Evolutionary conservation across 495 filamentous ascomycete species (phyloP).

Genomic region (Cercophora sp.): DNA sequence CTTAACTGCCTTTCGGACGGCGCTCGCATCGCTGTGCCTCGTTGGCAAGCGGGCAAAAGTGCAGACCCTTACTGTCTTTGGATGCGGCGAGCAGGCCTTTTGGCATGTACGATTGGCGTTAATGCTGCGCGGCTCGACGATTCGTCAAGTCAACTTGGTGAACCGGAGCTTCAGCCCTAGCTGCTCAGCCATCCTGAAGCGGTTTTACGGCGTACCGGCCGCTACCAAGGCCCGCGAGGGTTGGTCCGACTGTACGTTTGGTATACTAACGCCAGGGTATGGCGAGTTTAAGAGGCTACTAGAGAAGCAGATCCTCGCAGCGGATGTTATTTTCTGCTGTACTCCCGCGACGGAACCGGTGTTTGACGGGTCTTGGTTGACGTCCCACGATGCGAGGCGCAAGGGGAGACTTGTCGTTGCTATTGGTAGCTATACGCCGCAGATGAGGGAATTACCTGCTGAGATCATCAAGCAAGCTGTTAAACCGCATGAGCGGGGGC

Average conservation of each 20-base stretch:
- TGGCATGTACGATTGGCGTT: conserved; percentile 89
- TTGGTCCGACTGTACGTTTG: conserved; percentile 58
- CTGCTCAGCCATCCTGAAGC: conserved; percentile 50
- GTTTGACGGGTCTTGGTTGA: conserved; percentile 55
- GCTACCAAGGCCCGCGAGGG: conserved; percentile 52
- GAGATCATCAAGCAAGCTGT: conserved; percentile 71
- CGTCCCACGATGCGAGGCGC: conserved; percentile 60
- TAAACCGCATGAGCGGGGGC: conserved; percentile 41
- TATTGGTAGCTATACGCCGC: conserved; percentile 76
- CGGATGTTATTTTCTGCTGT: conserved; percentile 76
- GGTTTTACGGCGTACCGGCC: conserved; percentile 51
- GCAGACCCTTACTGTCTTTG: conserved; percentile 76
- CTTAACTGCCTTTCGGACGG: conserved; percentile 90
- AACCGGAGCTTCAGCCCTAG: conserved; percentile 59
- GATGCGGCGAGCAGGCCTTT: conserved; percentile 85
- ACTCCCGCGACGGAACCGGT: conserved; percentile 46
- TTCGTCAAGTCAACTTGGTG: conserved; percentile 74
- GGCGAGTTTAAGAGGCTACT: conserved; percentile 65
- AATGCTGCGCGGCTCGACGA: conserved; percentile 64
- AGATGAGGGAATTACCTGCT: conserved; percentile 82
- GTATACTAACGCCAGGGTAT: conserved; percentile 65
- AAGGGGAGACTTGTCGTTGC: conserved; percentile 76
- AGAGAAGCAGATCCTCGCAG: conserved; percentile 60
- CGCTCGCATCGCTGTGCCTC: conserved; percentile 71
- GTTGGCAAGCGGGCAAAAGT: conserved; percentile 66